A percentile compares a stretch with the other conserved stretches of the same genome.
Conservation (phyloP, 2,329 filamentous ascomycete genomes). For the Colletotrichum zoysiae region DNA sequence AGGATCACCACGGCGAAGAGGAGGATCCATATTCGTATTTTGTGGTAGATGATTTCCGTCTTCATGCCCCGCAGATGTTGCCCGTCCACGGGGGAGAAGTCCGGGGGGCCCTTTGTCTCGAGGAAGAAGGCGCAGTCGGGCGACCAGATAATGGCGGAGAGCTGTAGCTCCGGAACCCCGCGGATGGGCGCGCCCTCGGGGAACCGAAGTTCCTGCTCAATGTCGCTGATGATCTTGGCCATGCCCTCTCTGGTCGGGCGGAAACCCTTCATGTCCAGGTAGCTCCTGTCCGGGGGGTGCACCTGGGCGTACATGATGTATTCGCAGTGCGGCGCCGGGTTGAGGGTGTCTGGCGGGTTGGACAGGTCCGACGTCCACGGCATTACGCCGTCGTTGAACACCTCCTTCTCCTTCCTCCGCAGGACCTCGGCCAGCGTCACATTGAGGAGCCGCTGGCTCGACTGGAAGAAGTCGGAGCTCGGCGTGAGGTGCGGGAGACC, state of each 20-base stretch:
- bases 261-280: conserved; percentile 50
- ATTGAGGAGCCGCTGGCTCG: conserved; percentile 76
- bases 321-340: conserved; percentile 84
- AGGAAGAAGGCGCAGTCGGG: conserved; percentile 77
- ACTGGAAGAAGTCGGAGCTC: conserved; percentile 65
- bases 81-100: conserved; percentile 63
- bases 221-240: conserved; percentile 60
- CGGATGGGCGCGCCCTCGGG: conserved; percentile 71
- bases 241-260: conserved; percentile 51
- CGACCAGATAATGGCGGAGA: conserved; percentile 75
- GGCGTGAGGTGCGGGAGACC: conserved; percentile 86
- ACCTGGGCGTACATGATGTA: conserved; percentile 89
- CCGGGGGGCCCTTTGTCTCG: conserved; percentile 73
- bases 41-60: conserved; percentile 68
- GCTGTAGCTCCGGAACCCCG: conserved; percentile 67
- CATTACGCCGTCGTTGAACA: conserved; percentile 70
- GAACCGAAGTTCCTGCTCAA: conserved; percentile 73
- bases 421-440: conserved; percentile 77
- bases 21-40: conserved; percentile 71
- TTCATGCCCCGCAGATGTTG: conserved; percentile 72
- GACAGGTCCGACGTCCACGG: conserved; percentile 83
- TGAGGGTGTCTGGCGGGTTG: conserved; percentile 68
- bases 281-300: conserved; percentile 63
- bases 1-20: conserved; percentile 68
- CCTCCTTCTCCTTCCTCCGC: conserved; percentile 69